These are phyloP conservation scores for Tetradesmus obliquus DNA, from an alignment of 139 green algal species.

Conservation along the genomic window DNA sequence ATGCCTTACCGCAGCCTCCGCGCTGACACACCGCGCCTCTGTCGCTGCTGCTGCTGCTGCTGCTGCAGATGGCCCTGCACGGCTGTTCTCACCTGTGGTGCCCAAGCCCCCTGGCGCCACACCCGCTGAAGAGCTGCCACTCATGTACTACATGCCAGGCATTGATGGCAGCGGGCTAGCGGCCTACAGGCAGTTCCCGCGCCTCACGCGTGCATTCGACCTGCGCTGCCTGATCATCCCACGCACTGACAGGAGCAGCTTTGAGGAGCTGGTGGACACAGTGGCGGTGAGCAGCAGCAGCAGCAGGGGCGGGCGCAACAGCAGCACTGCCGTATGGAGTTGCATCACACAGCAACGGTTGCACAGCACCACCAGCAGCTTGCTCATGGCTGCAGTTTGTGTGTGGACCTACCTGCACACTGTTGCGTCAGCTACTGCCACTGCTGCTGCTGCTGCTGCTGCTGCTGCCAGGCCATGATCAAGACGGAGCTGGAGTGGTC, in stretches of 20 bases:
- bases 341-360: too few relatives aligned
- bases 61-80: constrained; percentile 36
- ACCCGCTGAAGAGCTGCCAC: constrained; percentile 60
- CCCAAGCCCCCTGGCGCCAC: constrained; percentile 14
- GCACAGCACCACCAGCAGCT: too few relatives aligned
- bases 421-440: too few relatives aligned
- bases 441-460: background rate
- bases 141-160: constrained; percentile 83
- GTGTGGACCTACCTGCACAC: background rate
- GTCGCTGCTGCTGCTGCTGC: background rate
- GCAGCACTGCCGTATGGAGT: too few relatives aligned
- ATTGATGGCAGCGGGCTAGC: constrained; percentile 55
- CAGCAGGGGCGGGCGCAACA: background rate
- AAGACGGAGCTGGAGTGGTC: constrained; percentile 44
- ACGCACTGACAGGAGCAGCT: constrained; percentile 74
- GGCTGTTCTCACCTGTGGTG: constrained; percentile 49
- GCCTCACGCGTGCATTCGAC: constrained; percentile 77
- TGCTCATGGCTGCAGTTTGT: background rate
- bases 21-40: too few relatives aligned
- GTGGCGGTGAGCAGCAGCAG: constrained; percentile 54
- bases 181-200: constrained; percentile 82
- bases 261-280: constrained; percentile 69
- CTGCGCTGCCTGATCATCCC: constrained; percentile 76
- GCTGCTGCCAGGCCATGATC: constrained; percentile 35
- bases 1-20: too few relatives aligned